Conservation (phyloP, 176 grass and related monocot genomes). For the Dendrocalamus sinicus region DNA sequence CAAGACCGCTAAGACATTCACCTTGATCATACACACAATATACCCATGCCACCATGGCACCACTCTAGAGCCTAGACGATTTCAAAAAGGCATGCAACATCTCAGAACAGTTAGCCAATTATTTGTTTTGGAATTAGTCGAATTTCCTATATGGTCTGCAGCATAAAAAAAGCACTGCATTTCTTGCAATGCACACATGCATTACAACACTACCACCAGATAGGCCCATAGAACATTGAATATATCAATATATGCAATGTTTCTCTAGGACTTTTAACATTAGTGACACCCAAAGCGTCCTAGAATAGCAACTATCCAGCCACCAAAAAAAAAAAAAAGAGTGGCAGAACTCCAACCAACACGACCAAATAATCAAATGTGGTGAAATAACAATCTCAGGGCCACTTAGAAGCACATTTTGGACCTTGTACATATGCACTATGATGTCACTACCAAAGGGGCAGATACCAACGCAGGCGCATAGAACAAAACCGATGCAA, state of each 20-base stretch:
- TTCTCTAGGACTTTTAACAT: not conserved
- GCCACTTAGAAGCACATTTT: not conserved
- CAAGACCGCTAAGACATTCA: conserved; percentile 2
- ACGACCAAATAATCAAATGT: not conserved
- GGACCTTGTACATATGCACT: not conserved
- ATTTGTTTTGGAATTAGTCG: conserved; percentile 4
- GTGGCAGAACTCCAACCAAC: conserved; percentile 4
- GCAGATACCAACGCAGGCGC: not conserved
- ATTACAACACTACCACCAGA: conserved; percentile 8
- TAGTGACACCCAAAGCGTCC: not conserved
- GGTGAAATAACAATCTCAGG: not conserved
- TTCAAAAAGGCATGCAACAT: not conserved
- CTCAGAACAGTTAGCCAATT: not conserved
- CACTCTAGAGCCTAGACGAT: not conserved
- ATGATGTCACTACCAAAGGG: not conserved
- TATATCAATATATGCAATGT: not conserved
- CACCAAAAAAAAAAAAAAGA: not conserved
- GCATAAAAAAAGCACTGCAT: conserved; percentile 12
- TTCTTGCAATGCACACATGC: not conserved
- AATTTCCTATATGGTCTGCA: not conserved
- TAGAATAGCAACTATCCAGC: conserved; percentile 1
- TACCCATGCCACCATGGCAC: not conserved
- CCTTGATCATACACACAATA: not conserved
- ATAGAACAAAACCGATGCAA: not conserved
- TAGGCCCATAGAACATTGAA: not conserved